Evolutionary conservation across 192 early-diverging fungal species (phyloP), one percentile per base, ranked within the genome.

Genomic region (Backusella sp.): DNA sequence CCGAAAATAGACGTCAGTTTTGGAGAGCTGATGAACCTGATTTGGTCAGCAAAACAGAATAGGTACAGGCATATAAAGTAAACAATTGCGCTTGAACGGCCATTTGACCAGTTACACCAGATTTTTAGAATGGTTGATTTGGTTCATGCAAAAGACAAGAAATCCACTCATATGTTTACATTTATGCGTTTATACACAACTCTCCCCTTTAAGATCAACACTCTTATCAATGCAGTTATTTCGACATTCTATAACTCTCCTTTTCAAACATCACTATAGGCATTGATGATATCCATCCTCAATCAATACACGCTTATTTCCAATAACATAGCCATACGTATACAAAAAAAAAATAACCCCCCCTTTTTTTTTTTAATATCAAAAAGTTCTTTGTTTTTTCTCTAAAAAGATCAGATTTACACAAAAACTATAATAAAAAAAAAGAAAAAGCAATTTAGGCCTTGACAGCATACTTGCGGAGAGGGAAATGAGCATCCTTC

Each of bases 391-490:
- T 49, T 49, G 46, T 49, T 49, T 49, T 14, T 49, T 49, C 19
- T 49, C 19, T 49, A 17, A 49, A 32, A 19, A 49, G 1, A 49
- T 49, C 19, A 49, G 46, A 49, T 49, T 68, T 39, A 44, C 14
- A 46, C 46, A 52, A 53, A 72, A 39, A 7, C n/a, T 11, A 32
- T 32, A 65, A 8, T 66, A 44, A 23, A 65, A 19, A 14, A 67
- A 66, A 44, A 66, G 42, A 39, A 39, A 62, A 41, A 76, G 28
- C 8, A 23, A 81, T 82, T 89, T 92, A 94, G 66, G 93, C 93
- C 89, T 93, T 93, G 85, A 94, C 85, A 76, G 93, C 95, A 79
- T 89, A 97, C 92, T 95, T 95, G 86, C 98, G 96, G 73, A 85
- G 89, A 78, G 95, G 93, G 90, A 97, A 97, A 91, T 96, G 91